phyloP scores from a whole-genome alignment of 345 rosid genomes.

The Lumnitzera littorea region DNA sequence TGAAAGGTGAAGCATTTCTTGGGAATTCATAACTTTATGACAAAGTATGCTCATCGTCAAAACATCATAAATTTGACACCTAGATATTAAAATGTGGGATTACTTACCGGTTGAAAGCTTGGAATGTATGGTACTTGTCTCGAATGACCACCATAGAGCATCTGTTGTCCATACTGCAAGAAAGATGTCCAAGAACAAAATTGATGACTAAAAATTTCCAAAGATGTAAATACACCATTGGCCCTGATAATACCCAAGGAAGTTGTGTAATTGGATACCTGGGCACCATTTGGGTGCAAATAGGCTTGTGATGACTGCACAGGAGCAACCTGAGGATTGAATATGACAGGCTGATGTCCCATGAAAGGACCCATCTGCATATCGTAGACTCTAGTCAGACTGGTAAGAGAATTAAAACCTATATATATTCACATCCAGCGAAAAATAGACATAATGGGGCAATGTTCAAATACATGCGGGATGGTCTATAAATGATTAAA shows the following conservation, averaged over 20 bases:
- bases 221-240: background rate
- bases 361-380: slow-evolving; percentile 58
- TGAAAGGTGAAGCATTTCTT: too few relatives aligned
- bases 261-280: slow-evolving; percentile 29
- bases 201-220: background rate
- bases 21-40: background rate
- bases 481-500: too few relatives aligned
- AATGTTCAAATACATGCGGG: too few relatives aligned
- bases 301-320: slow-evolving; percentile 53
- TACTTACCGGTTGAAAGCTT: slow-evolving; percentile 63
- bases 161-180: slow-evolving; percentile 60
- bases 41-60: background rate
- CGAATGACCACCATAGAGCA: slow-evolving; percentile 46
- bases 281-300: slow-evolving; percentile 70
- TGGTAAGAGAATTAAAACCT: too few relatives aligned
- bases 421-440: too few relatives aligned
- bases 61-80: background rate
- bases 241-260: too few relatives aligned
- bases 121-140: slow-evolving; percentile 60
- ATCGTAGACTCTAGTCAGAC: background rate
- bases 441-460: too few relatives aligned
- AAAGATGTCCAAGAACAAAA: slow-evolving; percentile 6
- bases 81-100: background rate
- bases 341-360: slow-evolving; percentile 69
- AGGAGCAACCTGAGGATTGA: slow-evolving; percentile 46